phyloP scores from a whole-genome alignment of 345 rosid genomes.

The Cardamine chenopodiifolia region DNA sequence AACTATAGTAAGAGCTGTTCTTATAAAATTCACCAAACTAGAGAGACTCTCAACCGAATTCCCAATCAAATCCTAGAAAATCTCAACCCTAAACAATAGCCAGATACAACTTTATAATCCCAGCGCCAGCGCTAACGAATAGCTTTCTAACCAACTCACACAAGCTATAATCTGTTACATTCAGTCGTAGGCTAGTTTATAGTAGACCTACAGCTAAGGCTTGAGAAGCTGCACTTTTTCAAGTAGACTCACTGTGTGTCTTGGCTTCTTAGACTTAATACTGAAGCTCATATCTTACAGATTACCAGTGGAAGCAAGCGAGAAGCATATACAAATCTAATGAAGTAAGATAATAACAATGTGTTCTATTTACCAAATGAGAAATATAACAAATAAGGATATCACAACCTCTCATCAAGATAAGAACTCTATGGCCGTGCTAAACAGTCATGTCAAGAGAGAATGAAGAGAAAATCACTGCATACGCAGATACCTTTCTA shows the following conservation, averaged over 20 bases:
- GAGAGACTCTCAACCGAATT: neutral
- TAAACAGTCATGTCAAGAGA: conserved; percentile 7
- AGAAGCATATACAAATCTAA: neutral
- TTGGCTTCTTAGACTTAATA: neutral
- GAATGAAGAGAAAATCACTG: no score
- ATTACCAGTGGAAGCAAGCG: neutral
- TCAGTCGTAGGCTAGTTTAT: neutral
- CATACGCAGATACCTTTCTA: no score
- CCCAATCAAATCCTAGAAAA: neutral
- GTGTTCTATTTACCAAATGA: neutral
- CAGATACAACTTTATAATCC: neutral
- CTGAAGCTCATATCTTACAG: neutral
- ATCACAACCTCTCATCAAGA: neutral
- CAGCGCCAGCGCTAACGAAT: neutral
- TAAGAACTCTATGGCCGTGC: neutral
- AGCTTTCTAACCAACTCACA: neutral
- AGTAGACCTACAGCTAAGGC: neutral
- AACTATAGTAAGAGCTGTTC: conserved; percentile 1
- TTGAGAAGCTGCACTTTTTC: neutral
- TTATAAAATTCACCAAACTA: no score
- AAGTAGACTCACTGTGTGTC: neutral
- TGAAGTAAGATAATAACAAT: neutral
- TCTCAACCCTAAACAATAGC: neutral
- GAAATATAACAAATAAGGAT: neutral
- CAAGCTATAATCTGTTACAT: neutral